phyloP scores from a whole-genome alignment of 2,329 filamentous ascomycete genomes.

The Aureobasidium leucospermi region DNA sequence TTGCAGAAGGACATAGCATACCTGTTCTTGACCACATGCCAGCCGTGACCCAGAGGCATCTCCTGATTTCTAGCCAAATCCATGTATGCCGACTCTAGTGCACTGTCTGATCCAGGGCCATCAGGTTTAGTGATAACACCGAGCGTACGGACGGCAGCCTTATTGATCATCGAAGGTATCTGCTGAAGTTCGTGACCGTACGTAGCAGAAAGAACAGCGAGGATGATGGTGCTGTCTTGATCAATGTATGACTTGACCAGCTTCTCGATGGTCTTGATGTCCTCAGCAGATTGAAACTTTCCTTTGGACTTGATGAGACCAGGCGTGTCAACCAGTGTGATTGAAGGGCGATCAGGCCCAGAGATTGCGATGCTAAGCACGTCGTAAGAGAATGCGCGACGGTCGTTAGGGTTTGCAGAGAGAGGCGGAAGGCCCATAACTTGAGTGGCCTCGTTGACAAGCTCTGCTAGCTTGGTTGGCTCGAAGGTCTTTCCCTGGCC shows the following conservation, averaged over 20 bases:
- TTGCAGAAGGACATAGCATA: background rate
- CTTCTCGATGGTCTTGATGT: constrained; percentile 26
- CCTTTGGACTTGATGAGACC: constrained; percentile 31
- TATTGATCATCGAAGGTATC: constrained; percentile 44
- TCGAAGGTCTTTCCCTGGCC: background rate
- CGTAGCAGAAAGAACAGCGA: constrained; percentile 32
- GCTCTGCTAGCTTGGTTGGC: constrained; percentile 28
- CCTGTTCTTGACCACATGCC: background rate
- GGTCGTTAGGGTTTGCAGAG: background rate
- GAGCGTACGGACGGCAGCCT: constrained; percentile 39
- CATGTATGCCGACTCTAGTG: background rate
- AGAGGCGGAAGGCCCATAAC: constrained; percentile 39
- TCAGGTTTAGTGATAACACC: constrained; percentile 55
- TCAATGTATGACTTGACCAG: constrained; percentile 49
- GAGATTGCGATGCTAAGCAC: constrained; percentile 42
- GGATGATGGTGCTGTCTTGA: constrained; percentile 49
- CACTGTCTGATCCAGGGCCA: background rate
- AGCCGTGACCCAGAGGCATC: background rate
- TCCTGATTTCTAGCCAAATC: background rate
- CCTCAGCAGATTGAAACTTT: constrained; percentile 26
- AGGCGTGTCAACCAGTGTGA: constrained; percentile 31
- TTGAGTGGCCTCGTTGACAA: constrained; percentile 47
- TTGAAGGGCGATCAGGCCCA: constrained; percentile 34
- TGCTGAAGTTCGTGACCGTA: constrained; percentile 50
- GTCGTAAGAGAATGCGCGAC: constrained; percentile 36